Conservation (phyloP, 192 early-diverging fungal genomes). For the Gorgonomyces haynaldii region DNA sequence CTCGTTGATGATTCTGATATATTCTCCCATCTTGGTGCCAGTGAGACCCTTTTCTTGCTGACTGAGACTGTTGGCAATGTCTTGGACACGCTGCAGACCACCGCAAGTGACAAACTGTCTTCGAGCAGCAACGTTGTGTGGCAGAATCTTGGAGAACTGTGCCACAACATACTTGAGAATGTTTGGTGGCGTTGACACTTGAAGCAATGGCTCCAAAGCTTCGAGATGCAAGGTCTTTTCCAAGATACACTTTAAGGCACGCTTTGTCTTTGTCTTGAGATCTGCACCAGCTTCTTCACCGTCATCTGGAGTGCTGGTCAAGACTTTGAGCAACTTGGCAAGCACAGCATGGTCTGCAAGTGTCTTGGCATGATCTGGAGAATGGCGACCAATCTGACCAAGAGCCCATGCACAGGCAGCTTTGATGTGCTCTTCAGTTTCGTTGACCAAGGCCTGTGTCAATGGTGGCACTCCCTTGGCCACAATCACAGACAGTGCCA, state of each 20-base stretch:
- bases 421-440: conserved; percentile 44
- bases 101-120: conserved; percentile 42
- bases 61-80: conserved; percentile 34
- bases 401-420: conserved; percentile 46
- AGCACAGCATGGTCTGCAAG: conserved; percentile 42
- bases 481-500: conserved; percentile 42
- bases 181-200: conserved; percentile 34
- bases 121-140: conserved; percentile 42
- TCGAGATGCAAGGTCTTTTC: conserved; percentile 41
- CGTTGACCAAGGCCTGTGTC: conserved; percentile 30
- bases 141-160: conserved; percentile 47
- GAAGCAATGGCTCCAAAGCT: conserved; percentile 39
- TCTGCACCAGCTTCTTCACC: conserved; percentile 29
- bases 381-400: conserved; percentile 48
- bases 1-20: conserved; percentile 41
- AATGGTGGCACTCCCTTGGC: conserved; percentile 43
- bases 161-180: conserved; percentile 47
- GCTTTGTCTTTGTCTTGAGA: conserved; percentile 41
- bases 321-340: conserved; percentile 36
- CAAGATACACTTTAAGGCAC: conserved; percentile 40
- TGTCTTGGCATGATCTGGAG: conserved; percentile 48
- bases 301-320: conserved; percentile 18
- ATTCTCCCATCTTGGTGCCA: conserved; percentile 46
- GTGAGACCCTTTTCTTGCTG: conserved; percentile 16
- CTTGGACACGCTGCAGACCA: conserved; percentile 38